A percentile compares a stretch with the other conserved stretches of the same genome.
These are phyloP conservation scores for Aureobasidium musti DNA, from an alignment of 2,329 filamentous ascomycete species.

Conservation along the genomic window DNA sequence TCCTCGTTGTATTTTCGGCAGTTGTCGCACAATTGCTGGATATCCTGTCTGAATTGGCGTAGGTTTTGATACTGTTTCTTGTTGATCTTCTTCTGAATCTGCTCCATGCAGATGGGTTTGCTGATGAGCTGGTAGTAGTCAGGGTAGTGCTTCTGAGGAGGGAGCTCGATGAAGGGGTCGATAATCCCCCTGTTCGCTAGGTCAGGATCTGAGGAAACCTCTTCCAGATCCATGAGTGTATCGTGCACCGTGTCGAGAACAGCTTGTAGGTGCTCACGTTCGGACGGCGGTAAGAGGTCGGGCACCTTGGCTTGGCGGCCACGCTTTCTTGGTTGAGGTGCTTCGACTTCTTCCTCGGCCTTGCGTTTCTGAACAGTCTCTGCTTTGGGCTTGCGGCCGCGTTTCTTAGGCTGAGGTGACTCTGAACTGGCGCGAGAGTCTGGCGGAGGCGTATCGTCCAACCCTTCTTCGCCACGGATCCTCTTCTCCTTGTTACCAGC, in stretches of 20 bases:
- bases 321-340: constrained; percentile 74
- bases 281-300: constrained; percentile 65
- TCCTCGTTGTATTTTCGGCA: constrained; percentile 97
- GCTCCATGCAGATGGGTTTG: constrained; percentile 92
- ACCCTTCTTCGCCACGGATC: constrained; percentile 41
- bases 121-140: constrained; percentile 96
- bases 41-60: constrained; percentile 77
- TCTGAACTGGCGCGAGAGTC: constrained; percentile 83
- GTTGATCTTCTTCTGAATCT: constrained; percentile 93
- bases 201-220: constrained; percentile 63
- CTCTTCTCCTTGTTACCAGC: constrained; percentile 73
- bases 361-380: constrained; percentile 73
- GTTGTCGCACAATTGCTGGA: constrained; percentile 82
- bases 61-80: constrained; percentile 87
- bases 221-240: constrained; percentile 78
- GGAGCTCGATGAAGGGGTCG: constrained; percentile 89
- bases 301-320: constrained; percentile 68
- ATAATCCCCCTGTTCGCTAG: constrained; percentile 76
- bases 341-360: constrained; percentile 73
- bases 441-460: constrained; percentile 71
- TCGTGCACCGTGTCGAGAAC: constrained; percentile 78
- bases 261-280: constrained; percentile 76
- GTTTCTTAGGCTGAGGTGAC: constrained; percentile 68
- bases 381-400: constrained; percentile 74
- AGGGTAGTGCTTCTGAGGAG: constrained; percentile 83